Evolutionary conservation across 352 stramenopile genomes (phyloP).

Genomic region (Globisporangium nagaii): DNA sequence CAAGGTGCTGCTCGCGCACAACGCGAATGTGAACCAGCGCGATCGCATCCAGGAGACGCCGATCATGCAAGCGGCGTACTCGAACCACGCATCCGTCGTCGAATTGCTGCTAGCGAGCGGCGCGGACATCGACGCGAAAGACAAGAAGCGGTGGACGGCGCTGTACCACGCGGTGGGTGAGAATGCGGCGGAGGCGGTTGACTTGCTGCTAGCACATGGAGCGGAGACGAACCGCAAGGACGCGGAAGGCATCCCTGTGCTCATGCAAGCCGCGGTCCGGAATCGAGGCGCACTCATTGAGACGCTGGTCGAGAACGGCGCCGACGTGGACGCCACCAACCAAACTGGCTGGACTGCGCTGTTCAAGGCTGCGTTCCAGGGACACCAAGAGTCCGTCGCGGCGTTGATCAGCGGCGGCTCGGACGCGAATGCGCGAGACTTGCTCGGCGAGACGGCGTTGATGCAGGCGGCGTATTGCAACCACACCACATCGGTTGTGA

Average conservation of each 20-base stretch:
- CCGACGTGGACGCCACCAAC: neutral
- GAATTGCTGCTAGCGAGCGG: neutral
- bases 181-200: neutral
- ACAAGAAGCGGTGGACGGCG: slow-evolving; percentile 9
- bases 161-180: slow-evolving; percentile 4
- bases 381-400: neutral
- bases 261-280: slow-evolving; percentile 7
- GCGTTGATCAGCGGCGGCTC: slow-evolving; percentile 1
- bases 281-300: slow-evolving; percentile 1
- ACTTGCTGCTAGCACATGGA: neutral
- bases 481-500: neutral
- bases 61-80: slow-evolving; percentile 11
- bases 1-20: neutral
- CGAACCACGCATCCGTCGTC: slow-evolving; percentile 1
- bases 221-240: slow-evolving; percentile 2
- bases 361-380: slow-evolving; percentile 5
- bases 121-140: slow-evolving; percentile 2
- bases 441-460: neutral
- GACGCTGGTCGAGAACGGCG: slow-evolving; percentile 1
- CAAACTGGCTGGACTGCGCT: slow-evolving; percentile 3
- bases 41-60: slow-evolving; percentile 9
- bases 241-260: neutral
- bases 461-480: slow-evolving; percentile 11
- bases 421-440: slow-evolving; percentile 2
- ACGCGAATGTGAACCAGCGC: slow-evolving; percentile 3